Evolutionary conservation across 345 rosid species (phyloP).

Genomic region (Populus deltoides): DNA sequence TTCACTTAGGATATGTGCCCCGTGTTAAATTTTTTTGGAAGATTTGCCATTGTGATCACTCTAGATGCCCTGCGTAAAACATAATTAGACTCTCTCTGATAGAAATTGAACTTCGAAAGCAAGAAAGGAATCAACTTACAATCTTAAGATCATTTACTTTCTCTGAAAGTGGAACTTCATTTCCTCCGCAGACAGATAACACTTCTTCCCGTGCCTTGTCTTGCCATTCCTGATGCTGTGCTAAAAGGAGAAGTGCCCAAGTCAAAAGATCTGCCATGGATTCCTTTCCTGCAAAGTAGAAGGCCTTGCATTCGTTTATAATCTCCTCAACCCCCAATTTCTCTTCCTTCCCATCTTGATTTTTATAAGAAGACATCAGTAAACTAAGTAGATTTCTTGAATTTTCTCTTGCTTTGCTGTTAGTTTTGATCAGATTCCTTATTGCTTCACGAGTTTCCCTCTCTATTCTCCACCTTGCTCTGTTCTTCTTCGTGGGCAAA

Average conservation of each 20-base stretch:
- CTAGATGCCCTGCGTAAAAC: no score
- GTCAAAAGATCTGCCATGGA: constrained; percentile 66
- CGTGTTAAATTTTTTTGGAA: no score
- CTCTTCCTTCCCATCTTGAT: constrained; percentile 56
- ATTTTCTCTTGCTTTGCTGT: constrained; percentile 30
- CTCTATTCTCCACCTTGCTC: constrained; percentile 64
- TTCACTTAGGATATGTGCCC: no score
- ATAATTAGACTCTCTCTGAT: no score
- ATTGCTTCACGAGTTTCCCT: constrained; percentile 59
- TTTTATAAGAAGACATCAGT: constrained; percentile 47
- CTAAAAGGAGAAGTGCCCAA: constrained; percentile 65
- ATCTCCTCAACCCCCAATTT: constrained; percentile 58
- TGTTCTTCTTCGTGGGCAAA: constrained; percentile 71
- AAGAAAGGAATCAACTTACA: constrained; percentile 37
- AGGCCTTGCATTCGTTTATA: constrained; percentile 82
- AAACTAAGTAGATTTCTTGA: constrained; percentile 54
- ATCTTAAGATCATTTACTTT: constrained; percentile 54
- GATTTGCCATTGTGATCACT: no score
- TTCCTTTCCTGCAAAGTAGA: constrained; percentile 86
- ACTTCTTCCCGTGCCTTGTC: constrained; percentile 70
- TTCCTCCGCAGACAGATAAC: constrained; percentile 30
- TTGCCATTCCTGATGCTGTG: constrained; percentile 80
- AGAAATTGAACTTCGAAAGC: background rate
- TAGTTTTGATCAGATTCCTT: constrained; percentile 43
- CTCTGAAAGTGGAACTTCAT: constrained; percentile 36